phyloP scores from a whole-genome alignment of 2,329 filamentous ascomycete genomes.

The Colletotrichum sp. region DNA sequence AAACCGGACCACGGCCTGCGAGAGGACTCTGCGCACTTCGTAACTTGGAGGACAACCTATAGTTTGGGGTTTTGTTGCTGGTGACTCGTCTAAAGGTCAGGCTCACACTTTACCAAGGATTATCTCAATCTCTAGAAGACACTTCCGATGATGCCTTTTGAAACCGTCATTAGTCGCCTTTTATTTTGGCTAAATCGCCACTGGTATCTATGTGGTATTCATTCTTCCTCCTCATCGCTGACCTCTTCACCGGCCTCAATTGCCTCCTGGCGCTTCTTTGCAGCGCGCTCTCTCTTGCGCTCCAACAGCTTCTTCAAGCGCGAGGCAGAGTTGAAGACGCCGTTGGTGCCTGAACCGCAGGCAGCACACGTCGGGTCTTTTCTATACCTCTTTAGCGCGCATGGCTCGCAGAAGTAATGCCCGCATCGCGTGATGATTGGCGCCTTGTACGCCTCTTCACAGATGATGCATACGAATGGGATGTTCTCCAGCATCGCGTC shows the following conservation, averaged over 20 bases:
- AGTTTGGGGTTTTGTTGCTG: neutral
- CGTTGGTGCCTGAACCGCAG: conserved; percentile 83
- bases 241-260: conserved; percentile 56
- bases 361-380: conserved; percentile 87
- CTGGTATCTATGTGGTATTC: conserved; percentile 3
- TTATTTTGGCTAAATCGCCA: neutral
- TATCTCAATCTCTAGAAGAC: neutral
- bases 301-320: conserved; percentile 81
- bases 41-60: neutral
- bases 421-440: conserved; percentile 90
- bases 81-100: neutral
- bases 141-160: neutral
- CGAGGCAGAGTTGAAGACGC: conserved; percentile 89
- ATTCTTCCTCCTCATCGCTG: conserved; percentile 47
- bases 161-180: neutral
- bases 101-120: neutral
- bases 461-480: conserved; percentile 89
- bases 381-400: conserved; percentile 84
- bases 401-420: conserved; percentile 94
- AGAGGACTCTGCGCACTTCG: neutral
- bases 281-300: conserved; percentile 67
- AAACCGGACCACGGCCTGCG: neutral
- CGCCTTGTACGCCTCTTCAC: conserved; percentile 75
- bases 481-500: conserved; percentile 80
- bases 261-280: conserved; percentile 59